Conservation (phyloP, 306 rosid species). For the Cicer arietinum region DNA sequence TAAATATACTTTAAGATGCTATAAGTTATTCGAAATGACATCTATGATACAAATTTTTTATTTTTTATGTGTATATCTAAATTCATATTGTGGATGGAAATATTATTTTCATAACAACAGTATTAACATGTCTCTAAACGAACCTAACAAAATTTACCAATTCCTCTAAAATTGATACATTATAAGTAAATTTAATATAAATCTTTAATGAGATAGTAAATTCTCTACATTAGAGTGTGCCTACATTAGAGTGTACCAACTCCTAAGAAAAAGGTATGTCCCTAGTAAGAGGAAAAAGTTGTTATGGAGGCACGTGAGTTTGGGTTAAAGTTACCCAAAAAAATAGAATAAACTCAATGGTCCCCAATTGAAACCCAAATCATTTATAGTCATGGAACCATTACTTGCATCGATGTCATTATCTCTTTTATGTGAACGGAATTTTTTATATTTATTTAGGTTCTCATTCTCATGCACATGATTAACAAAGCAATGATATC, state of each 20-base stretch:
- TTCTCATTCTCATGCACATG: constrained; percentile 55
- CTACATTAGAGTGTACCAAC: background rate
- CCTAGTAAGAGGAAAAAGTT: constrained; percentile 38
- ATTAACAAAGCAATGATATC: constrained; percentile 11
- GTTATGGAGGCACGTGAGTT: constrained; percentile 51
- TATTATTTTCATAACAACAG: background rate
- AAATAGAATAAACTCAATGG: constrained; percentile 39
- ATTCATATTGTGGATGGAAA: too few relatives aligned
- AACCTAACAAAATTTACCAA: background rate
- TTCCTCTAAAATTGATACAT: too few relatives aligned
- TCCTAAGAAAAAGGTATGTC: constrained; percentile 20
- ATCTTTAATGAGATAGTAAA: too few relatives aligned
- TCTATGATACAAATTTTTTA: too few relatives aligned
- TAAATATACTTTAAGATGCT: too few relatives aligned
- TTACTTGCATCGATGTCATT: constrained; percentile 29
- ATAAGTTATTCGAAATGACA: too few relatives aligned
- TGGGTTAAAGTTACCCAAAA: constrained; percentile 35
- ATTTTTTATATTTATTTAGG: background rate
- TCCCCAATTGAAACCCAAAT: constrained; percentile 43
- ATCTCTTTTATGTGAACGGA: background rate
- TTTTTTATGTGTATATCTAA: too few relatives aligned
- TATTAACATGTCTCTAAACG: constrained; percentile 8
- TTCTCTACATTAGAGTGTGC: too few relatives aligned
- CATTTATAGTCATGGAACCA: constrained; percentile 39
- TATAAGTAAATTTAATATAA: too few relatives aligned